A percentile compares a stretch with the other conserved stretches of the same genome.
phyloP scores from a whole-genome alignment of 345 rosid species.

The Eucalyptus pauciflora region DNA sequence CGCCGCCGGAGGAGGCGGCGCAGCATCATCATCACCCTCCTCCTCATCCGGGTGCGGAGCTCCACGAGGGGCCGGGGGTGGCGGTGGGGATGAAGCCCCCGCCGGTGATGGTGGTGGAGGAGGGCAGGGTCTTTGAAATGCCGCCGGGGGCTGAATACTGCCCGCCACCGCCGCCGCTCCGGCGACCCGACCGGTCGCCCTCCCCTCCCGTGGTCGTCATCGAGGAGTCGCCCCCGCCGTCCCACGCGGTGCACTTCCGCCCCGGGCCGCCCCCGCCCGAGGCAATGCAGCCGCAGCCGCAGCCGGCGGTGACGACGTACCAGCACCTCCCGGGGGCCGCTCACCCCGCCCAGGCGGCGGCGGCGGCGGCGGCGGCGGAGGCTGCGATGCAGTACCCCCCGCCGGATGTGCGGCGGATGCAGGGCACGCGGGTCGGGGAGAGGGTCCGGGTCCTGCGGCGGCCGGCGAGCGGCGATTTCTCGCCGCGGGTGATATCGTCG shows the following conservation, averaged over 20 bases:
- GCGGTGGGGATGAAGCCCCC: neutral
- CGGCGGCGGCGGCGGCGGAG: neutral
- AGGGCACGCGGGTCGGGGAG: constrained; percentile 34
- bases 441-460: constrained; percentile 39
- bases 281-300: neutral
- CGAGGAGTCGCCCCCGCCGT: constrained; percentile 40
- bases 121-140: constrained; percentile 38
- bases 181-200: constrained; percentile 4
- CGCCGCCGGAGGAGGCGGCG: constrained; percentile 11
- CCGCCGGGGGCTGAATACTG: constrained; percentile 1
- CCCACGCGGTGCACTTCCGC: constrained; percentile 14
- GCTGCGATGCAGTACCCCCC: constrained; percentile 8
- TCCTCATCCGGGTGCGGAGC: neutral
- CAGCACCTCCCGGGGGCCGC: neutral
- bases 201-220: constrained; percentile 42
- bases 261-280: constrained; percentile 12
- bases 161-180: neutral
- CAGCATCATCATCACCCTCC: constrained; percentile 6
- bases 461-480: constrained; percentile 42
- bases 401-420: constrained; percentile 73
- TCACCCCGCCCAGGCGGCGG: neutral
- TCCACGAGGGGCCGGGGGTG: neutral
- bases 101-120: constrained; percentile 35
- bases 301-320: neutral
- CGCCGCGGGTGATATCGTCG: constrained; percentile 53